These are phyloP conservation scores for Penicillium paneum DNA, from an alignment of 2,329 filamentous ascomycete species.

Conservation along the genomic window DNA sequence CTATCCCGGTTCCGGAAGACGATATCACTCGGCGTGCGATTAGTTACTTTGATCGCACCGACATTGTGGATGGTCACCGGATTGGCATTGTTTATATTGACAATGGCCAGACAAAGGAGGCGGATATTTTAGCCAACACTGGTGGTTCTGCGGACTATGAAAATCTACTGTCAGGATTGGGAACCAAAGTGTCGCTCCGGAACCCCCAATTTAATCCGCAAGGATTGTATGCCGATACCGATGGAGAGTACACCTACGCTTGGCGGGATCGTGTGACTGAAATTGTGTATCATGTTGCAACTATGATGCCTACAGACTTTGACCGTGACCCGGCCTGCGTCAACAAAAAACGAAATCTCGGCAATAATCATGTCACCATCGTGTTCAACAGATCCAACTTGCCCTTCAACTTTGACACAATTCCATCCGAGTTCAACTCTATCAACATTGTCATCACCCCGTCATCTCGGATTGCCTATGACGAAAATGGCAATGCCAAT, in stretches of 20 bases:
- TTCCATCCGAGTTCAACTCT: conserved; percentile 92
- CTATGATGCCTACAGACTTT: conserved; percentile 91
- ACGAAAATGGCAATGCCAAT: conserved; percentile 39
- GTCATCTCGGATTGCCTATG: conserved; percentile 48
- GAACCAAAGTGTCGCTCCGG: conserved; percentile 75
- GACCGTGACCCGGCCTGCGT: conserved; percentile 72
- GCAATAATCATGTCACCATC: conserved; percentile 97
- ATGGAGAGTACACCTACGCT: conserved; percentile 85
- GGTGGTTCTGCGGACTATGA: conserved; percentile 85
- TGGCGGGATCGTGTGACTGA: conserved; percentile 96
- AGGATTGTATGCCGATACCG: conserved; percentile 77
- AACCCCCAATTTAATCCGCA: conserved; percentile 89
- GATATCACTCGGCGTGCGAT: conserved; percentile 72
- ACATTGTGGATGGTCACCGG: conserved; percentile 92
- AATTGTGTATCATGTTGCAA: conserved; percentile 92
- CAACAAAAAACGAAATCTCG: conserved; percentile 90
- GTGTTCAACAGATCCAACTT: conserved; percentile 96
- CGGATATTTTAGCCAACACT: conserved; percentile 81
- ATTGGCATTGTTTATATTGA: conserved; percentile 92
- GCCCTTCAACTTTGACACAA: conserved; percentile 84
- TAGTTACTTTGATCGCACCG: conserved; percentile 76
- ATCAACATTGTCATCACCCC: conserved; percentile 96
- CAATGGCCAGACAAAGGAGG: conserved; percentile 76
- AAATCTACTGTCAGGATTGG: conserved; percentile 76
- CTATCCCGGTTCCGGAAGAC: conserved; percentile 71